Evolutionary conservation across 2,329 filamentous ascomycete species (phyloP).

Genomic region (Reticulascus tulasneorum): DNA sequence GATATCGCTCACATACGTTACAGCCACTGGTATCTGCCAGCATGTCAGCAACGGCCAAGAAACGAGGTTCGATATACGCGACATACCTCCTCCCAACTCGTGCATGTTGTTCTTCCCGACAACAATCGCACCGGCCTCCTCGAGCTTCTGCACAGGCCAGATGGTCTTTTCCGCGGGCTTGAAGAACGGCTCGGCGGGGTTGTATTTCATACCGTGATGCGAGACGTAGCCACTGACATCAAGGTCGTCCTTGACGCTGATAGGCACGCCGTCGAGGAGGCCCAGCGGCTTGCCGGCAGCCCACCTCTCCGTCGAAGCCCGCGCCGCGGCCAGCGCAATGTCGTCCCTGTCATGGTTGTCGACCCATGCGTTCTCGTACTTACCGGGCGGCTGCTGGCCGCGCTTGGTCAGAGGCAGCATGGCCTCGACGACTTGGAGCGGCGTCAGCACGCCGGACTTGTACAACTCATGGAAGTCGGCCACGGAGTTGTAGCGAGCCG

Average conservation of each 20-base stretch:
- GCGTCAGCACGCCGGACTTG: conserved; percentile 64
- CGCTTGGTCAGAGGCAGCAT: conserved; percentile 68
- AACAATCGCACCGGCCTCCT: conserved; percentile 70
- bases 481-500: conserved; percentile 61
- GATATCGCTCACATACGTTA: conserved; percentile 45
- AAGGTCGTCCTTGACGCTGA: conserved; percentile 80
- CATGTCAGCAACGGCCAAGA: not conserved
- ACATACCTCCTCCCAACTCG: conserved; percentile 66
- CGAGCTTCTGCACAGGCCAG: conserved; percentile 68
- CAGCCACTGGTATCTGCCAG: conserved; percentile 73
- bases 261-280: conserved; percentile 75
- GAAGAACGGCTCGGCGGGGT: conserved; percentile 50
- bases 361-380: conserved; percentile 70
- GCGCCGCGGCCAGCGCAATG: conserved; percentile 62
- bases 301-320: conserved; percentile 70
- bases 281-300: conserved; percentile 61
- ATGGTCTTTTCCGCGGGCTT: conserved; percentile 50
- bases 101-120: conserved; percentile 78
- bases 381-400: conserved; percentile 11
- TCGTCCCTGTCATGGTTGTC: conserved; percentile 55
- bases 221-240: conserved; percentile 66
- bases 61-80: conserved; percentile 22
- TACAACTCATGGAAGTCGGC: conserved; percentile 77
- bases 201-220: conserved; percentile 60
- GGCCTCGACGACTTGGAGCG: conserved; percentile 65